Conservation (phyloP, 2,329 filamentous ascomycete species). For the Rhynchosporium secalis region DNA sequence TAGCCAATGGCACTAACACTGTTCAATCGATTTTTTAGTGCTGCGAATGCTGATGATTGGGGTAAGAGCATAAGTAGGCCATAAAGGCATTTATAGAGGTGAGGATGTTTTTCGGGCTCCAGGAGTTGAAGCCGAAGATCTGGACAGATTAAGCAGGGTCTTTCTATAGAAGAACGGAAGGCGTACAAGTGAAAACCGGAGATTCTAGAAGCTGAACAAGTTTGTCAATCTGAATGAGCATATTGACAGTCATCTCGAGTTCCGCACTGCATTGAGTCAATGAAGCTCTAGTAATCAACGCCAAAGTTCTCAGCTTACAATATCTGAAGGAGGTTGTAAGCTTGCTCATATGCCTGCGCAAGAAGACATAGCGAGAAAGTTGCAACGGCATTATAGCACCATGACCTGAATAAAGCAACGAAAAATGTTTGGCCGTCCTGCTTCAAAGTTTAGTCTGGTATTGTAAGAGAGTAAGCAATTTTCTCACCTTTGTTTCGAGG, state of each 20-base stretch:
- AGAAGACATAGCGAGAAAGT: constrained; percentile 95
- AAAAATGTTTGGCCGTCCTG: constrained; percentile 95
- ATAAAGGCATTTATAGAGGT: constrained; percentile 96
- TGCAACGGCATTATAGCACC: constrained; percentile 98
- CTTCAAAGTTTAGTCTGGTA: constrained; percentile 21
- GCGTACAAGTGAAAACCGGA: constrained; percentile 92
- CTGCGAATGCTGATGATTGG: constrained; percentile 94
- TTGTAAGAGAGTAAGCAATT: neutral
- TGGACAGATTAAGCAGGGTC: constrained; percentile 42
- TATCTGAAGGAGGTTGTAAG: constrained; percentile 92
- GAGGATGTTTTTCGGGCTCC: constrained; percentile 91
- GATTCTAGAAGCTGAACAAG: constrained; percentile 95
- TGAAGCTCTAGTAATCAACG: neutral
- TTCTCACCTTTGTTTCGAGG: constrained; percentile 73
- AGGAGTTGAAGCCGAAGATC: constrained; percentile 92
- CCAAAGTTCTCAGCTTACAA: constrained; percentile 58
- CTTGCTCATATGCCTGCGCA: constrained; percentile 96
- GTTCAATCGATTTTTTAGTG: constrained; percentile 93
- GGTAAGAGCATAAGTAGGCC: constrained; percentile 97
- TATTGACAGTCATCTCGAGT: constrained; percentile 97
- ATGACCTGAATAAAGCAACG: constrained; percentile 88
- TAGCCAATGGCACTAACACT: constrained; percentile 97
- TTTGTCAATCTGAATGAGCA: constrained; percentile 98
- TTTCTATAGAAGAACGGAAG: neutral
- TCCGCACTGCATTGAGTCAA: constrained; percentile 67